A percentile compares a stretch with the other conserved stretches of the same genome.
phyloP scores from a whole-genome alignment of 352 stramenopile genomes.

The Phytophthora pluvialis region DNA sequence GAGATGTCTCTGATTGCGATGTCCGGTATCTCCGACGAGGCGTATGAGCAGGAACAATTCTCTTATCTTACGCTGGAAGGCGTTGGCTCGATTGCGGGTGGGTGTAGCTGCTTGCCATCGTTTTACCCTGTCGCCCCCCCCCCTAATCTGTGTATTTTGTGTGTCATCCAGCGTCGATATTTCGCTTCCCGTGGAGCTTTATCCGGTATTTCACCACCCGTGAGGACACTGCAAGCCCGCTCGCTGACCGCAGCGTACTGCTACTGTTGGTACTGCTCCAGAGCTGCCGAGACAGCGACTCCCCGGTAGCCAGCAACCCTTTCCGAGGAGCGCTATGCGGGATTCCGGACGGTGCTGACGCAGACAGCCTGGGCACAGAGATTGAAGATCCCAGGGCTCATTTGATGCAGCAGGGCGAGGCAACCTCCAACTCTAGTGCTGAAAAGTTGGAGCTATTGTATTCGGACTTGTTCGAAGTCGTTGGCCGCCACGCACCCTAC shows the following conservation, averaged over 20 bases:
- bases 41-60: constrained; percentile 61
- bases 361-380: constrained; percentile 39
- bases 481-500: constrained; percentile 63
- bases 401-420: constrained; percentile 21
- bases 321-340: constrained; percentile 63
- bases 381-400: constrained; percentile 32
- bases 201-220: constrained; percentile 71
- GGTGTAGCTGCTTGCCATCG: constrained; percentile 13
- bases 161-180: constrained; percentile 53
- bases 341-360: constrained; percentile 37
- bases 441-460: constrained; percentile 51
- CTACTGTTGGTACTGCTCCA: constrained; percentile 75
- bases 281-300: constrained; percentile 66
- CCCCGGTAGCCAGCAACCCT: constrained; percentile 51
- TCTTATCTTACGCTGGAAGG: constrained; percentile 78
- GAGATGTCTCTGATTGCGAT: constrained; percentile 71
- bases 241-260: constrained; percentile 72
- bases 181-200: constrained; percentile 68
- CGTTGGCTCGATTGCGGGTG: constrained; percentile 67
- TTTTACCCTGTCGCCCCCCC: constrained; percentile 1
- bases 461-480: constrained; percentile 54
- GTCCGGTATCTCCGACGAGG: constrained; percentile 50
- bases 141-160: not conserved
- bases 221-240: constrained; percentile 56
- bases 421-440: constrained; percentile 6